Evolutionary conservation across 2,329 filamentous ascomycete species (phyloP).

Genomic region (Akanthomyces muscarius): DNA sequence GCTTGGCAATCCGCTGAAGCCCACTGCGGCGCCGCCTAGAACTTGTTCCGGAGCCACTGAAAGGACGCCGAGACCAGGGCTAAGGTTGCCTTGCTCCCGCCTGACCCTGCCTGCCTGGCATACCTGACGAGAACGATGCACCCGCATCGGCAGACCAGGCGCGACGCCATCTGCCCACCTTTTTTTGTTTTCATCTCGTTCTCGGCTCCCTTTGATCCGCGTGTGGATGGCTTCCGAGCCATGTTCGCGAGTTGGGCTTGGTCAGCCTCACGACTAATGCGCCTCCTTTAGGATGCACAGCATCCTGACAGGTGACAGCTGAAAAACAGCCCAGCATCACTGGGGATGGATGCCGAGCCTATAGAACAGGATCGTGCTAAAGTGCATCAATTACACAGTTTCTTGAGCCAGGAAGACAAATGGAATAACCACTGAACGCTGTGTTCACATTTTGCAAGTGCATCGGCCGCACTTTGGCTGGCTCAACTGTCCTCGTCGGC

Average conservation of each 20-base stretch:
- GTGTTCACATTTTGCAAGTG: background rate
- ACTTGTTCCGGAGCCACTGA: too few relatives aligned
- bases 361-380: background rate
- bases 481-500: background rate
- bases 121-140: too few relatives aligned
- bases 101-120: too few relatives aligned
- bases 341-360: background rate
- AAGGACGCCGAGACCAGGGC: too few relatives aligned
- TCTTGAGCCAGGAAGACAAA: background rate
- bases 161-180: too few relatives aligned
- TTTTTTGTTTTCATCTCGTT: too few relatives aligned
- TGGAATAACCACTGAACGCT: background rate
- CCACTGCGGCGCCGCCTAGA: too few relatives aligned
- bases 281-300: background rate
- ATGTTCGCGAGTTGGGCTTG: background rate
- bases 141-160: too few relatives aligned
- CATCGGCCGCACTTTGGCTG: background rate
- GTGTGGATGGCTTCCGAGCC: background rate
- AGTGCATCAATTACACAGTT: background rate
- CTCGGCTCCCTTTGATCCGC: too few relatives aligned
- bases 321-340: background rate
- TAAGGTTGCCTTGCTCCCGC: too few relatives aligned
- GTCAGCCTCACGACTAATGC: slow-evolving; percentile 4
- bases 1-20: too few relatives aligned
- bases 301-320: background rate